A percentile compares a stretch with the other conserved stretches of the same genome.
phyloP scores from a whole-genome alignment of 345 rosid genomes.

The Microthlaspi erraticum region DNA sequence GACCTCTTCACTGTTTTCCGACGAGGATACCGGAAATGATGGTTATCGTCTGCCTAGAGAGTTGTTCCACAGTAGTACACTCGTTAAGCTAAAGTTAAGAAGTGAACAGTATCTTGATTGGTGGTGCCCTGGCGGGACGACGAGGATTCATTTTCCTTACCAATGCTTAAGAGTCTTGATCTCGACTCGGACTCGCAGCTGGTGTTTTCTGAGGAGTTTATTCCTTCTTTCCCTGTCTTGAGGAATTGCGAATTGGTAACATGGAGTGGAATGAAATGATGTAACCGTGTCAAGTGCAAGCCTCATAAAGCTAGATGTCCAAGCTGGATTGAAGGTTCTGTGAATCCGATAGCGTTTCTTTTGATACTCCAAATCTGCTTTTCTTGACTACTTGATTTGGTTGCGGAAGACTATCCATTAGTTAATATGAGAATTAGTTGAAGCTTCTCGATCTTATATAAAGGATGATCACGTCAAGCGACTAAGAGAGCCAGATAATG shows the following conservation, averaged over 20 bases:
- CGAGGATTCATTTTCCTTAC: neutral
- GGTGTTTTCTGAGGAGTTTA: neutral
- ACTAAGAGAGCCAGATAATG: conserved; percentile 8
- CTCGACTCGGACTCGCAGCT: neutral
- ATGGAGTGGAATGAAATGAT: neutral
- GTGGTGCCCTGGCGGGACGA: neutral
- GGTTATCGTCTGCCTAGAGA: neutral
- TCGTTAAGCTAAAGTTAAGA: conserved; percentile 5
- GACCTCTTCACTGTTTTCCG: neutral
- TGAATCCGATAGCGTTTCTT: neutral
- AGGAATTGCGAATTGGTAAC: neutral
- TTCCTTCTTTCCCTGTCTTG: conserved; percentile 31
- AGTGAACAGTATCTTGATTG: neutral
- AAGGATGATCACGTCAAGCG: conserved; percentile 11
- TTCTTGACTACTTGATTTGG: neutral
- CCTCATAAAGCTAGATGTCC: neutral
- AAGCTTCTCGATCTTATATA: conserved; percentile 5
- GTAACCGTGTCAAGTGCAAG: conserved; percentile 1
- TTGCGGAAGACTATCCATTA: neutral
- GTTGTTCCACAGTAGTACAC: neutral
- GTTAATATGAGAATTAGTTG: neutral
- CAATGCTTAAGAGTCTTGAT: neutral
- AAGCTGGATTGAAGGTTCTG: too few relatives aligned
- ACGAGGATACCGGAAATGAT: too few relatives aligned
- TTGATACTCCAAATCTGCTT: conserved; percentile 5